Evolutionary conservation across 1,284 basidiomycete genomes (phyloP).

Genomic region (Veloporphyrellus conicus): DNA sequence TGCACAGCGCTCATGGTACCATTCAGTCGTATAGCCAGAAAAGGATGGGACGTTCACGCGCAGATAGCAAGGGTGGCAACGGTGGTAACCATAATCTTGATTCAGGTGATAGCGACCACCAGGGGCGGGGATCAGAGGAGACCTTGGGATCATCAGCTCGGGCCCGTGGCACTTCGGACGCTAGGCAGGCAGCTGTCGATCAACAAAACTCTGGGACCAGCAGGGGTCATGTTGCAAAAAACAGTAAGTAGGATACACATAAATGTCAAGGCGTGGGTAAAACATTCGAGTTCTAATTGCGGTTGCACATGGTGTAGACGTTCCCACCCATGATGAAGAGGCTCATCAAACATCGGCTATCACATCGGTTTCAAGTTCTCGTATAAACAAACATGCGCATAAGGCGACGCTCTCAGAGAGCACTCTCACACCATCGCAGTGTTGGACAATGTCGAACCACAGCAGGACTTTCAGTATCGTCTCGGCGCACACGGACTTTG

Average conservation of each 20-base stretch:
- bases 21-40: conserved; percentile 65
- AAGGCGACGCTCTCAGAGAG: conserved; percentile 24
- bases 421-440: conserved; percentile 23
- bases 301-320: conserved; percentile 18
- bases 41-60: conserved; percentile 51
- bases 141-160: conserved; percentile 40
- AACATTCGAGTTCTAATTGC: conserved; percentile 26
- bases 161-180: conserved; percentile 47
- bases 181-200: conserved; percentile 19
- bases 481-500: conserved; percentile 35
- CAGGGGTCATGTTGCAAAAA: conserved; percentile 21
- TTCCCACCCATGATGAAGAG: conserved; percentile 18
- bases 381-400: conserved; percentile 19
- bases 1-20: conserved; percentile 9
- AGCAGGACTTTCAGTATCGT: conserved; percentile 32
- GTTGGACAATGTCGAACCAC: conserved; percentile 18
- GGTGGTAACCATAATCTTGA: conserved; percentile 42
- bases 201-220: conserved; percentile 22
- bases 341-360: conserved; percentile 15
- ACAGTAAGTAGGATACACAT: conserved; percentile 29
- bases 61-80: conserved; percentile 45
- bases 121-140: conserved; percentile 35
- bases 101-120: conserved; percentile 39
- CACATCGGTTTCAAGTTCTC: conserved; percentile 12
- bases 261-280: conserved; percentile 21